Conservation (phyloP, 78 protist species). For the Dictyostelium discoideum region DNA sequence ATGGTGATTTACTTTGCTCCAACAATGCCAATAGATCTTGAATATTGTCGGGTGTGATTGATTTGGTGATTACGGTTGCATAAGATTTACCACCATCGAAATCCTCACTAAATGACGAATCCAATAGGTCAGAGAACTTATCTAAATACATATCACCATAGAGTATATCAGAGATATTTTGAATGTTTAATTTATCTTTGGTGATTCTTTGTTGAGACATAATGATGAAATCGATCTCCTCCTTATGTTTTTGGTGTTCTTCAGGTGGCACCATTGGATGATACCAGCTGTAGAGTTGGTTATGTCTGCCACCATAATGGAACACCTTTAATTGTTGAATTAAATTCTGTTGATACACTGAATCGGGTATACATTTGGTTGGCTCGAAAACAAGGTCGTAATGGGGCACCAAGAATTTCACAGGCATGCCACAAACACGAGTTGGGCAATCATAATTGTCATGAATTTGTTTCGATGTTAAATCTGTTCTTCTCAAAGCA, state of each 20-base stretch:
- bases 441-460: conserved; percentile 22
- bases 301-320: conserved; percentile 9
- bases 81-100: conserved; percentile 65
- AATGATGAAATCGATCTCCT: conserved; percentile 61
- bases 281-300: conserved; percentile 38
- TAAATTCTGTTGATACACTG: neutral
- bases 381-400: conserved; percentile 33
- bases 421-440: conserved; percentile 24
- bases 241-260: conserved; percentile 58
- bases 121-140: conserved; percentile 62
- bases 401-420: conserved; percentile 34
- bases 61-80: conserved; percentile 54
- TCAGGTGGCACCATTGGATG: conserved; percentile 38
- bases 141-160: conserved; percentile 68
- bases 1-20: conserved; percentile 20
- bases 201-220: conserved; percentile 60
- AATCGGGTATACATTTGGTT: neutral
- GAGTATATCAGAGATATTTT: conserved; percentile 56
- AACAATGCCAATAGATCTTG: neutral
- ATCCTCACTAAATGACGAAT: conserved; percentile 29
- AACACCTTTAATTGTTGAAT: neutral
- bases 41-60: conserved; percentile 28
- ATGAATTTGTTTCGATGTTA: conserved; percentile 20
- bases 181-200: conserved; percentile 21
- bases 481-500: conserved; percentile 25